Percentiles rank a stretch among this genome's conserved stretches.
These are phyloP conservation scores for Arthrobotrys sinensis DNA, from an alignment of 2,329 filamentous ascomycete species.

Conservation along the genomic window DNA sequence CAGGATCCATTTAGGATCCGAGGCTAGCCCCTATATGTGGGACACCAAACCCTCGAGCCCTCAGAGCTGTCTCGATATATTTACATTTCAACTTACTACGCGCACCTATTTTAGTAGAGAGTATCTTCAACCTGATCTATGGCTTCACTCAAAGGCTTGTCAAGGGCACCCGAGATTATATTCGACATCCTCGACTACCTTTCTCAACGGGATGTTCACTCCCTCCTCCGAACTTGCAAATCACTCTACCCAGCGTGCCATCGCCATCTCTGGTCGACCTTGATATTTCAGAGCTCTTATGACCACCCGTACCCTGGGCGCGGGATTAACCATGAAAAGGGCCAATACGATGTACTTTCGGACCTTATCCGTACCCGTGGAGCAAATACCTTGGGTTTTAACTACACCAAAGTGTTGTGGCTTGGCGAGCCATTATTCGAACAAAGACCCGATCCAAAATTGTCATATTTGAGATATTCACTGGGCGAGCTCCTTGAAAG, in stretches of 20 bases:
- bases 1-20: too few relatives aligned
- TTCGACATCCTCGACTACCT: constrained; percentile 8
- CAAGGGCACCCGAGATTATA: neutral
- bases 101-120: too few relatives aligned
- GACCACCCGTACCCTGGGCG: neutral
- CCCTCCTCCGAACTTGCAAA: constrained; percentile 21
- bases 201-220: neutral
- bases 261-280: constrained; percentile 2
- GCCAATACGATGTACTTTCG: neutral
- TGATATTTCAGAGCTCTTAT: neutral
- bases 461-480: too few relatives aligned
- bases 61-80: too few relatives aligned
- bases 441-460: too few relatives aligned
- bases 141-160: neutral
- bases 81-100: too few relatives aligned
- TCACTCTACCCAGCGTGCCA: constrained; percentile 13
- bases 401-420: neutral
- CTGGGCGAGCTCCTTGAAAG: neutral
- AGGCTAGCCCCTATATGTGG: too few relatives aligned
- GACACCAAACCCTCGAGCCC: too few relatives aligned
- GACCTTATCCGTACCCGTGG: neutral
- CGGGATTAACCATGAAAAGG: neutral
- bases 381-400: neutral
- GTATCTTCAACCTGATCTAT: neutral
- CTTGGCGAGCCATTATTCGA: neutral